Evolutionary conservation across 2,329 filamentous ascomycete genomes (phyloP).

Genomic region (Calonectria pseudoturangicola): DNA sequence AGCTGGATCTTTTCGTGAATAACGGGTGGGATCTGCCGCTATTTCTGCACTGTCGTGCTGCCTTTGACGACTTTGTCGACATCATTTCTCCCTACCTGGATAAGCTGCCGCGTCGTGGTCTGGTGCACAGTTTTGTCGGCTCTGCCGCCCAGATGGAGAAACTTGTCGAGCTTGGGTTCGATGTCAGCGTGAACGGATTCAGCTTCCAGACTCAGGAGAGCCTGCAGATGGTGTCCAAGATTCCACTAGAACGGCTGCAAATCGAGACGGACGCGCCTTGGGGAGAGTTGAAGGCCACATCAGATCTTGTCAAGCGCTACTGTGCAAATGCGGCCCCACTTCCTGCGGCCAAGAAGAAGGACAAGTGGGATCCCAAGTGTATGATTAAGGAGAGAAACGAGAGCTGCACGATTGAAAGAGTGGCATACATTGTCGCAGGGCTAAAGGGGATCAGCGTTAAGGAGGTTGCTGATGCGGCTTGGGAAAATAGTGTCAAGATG

Average conservation of each 20-base stretch:
- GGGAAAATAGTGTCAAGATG: conserved; percentile 60
- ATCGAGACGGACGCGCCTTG: conserved; percentile 55
- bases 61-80: conserved; percentile 54
- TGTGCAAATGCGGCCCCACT: conserved; percentile 61
- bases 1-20: conserved; percentile 52
- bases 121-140: conserved; percentile 55
- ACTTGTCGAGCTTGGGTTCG: conserved; percentile 48
- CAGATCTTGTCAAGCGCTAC: conserved; percentile 62
- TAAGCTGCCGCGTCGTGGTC: conserved; percentile 48
- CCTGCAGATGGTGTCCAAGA: conserved; percentile 51
- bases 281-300: conserved; percentile 52
- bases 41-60: conserved; percentile 53
- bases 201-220: conserved; percentile 58
- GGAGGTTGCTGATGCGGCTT: conserved; percentile 63
- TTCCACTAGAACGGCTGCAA: conserved; percentile 50
- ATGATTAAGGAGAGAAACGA: conserved; percentile 73
- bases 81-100: conserved; percentile 63
- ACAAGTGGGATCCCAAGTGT: conserved; percentile 65
- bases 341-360: conserved; percentile 67
- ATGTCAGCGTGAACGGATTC: conserved; percentile 67
- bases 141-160: conserved; percentile 52
- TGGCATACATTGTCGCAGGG: conserved; percentile 69
- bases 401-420: conserved; percentile 67
- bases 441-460: conserved; percentile 65
- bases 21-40: conserved; percentile 52